phyloP scores from a whole-genome alignment of 192 early-diverging fungal species.

The Funneliformis mosseae region DNA sequence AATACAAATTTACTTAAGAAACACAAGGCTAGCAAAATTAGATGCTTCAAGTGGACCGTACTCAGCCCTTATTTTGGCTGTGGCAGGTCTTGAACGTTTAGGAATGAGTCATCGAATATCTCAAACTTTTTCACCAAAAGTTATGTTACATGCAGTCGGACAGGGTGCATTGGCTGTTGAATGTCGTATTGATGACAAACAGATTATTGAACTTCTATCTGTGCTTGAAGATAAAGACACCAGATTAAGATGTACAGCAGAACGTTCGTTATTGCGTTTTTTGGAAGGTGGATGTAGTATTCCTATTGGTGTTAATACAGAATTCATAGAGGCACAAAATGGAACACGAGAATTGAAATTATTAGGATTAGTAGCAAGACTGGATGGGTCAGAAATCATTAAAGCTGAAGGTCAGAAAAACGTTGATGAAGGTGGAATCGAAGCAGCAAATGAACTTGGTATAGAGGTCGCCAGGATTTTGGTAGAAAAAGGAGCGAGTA shows the following conservation, averaged over 20 bases:
- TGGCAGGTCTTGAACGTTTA: slow-evolving; percentile 81
- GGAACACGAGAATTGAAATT: slow-evolving; percentile 50
- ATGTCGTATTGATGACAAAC: slow-evolving; percentile 66
- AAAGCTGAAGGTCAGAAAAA: slow-evolving; percentile 48
- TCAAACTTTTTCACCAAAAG: slow-evolving; percentile 57
- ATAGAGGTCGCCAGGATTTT: slow-evolving; percentile 43
- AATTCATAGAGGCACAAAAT: slow-evolving; percentile 43
- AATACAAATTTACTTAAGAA: slow-evolving; percentile 45
- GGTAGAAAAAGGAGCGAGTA: slow-evolving; percentile 46
- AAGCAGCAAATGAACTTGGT: slow-evolving; percentile 46
- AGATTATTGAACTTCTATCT: slow-evolving; percentile 51
- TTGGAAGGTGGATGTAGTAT: slow-evolving; percentile 96
- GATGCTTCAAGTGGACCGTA: slow-evolving; percentile 72
- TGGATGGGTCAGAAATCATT: slow-evolving; percentile 75
- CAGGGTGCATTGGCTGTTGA: slow-evolving; percentile 93
- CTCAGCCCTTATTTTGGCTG: slow-evolving; percentile 81
- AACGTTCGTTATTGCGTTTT: slow-evolving; percentile 84
- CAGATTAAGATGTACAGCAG: slow-evolving; percentile 70
- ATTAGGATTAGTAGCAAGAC: slow-evolving; percentile 68
- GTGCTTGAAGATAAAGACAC: slow-evolving; percentile 69
- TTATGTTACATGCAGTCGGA: slow-evolving; percentile 85
- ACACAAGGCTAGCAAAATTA: slow-evolving; percentile 87
- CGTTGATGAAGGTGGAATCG: slow-evolving; percentile 38
- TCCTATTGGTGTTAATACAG: slow-evolving; percentile 83
- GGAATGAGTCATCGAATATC: slow-evolving; percentile 71